Percentiles rank a stretch among this genome's conserved stretches.
phyloP scores from a whole-genome alignment of 306 rosid species.

The Trifolium dubium region DNA sequence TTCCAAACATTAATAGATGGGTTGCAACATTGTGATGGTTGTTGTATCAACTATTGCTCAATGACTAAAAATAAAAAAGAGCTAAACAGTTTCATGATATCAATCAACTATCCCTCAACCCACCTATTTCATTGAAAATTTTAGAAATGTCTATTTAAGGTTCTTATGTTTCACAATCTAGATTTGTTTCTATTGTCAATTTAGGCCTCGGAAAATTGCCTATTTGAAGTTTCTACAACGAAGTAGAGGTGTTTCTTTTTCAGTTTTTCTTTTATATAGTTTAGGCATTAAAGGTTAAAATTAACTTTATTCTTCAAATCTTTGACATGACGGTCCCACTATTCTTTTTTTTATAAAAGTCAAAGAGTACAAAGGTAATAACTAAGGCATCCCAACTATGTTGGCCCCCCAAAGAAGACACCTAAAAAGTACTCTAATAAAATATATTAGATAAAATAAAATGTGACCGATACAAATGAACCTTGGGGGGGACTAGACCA shows the following conservation, averaged over 20 bases:
- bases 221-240: slow-evolving; percentile 2
- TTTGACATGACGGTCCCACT: neutral
- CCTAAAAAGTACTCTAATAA: too few species aligned
- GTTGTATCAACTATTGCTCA: neutral
- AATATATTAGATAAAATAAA: too few species aligned
- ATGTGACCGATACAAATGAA: too few species aligned
- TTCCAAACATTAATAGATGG: neutral
- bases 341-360: slow-evolving; percentile 5
- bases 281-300: slow-evolving; percentile 6
- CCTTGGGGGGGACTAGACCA: too few species aligned
- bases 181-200: slow-evolving; percentile 19
- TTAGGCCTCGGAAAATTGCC: neutral
- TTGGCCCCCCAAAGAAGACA: too few species aligned
- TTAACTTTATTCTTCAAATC: neutral
- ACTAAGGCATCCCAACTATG: too few species aligned
- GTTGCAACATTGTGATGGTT: slow-evolving; percentile 25
- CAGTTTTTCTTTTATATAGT: neutral
- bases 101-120: too few species aligned
- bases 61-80: slow-evolving; percentile 1
- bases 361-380: too few species aligned
- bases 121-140: too few species aligned
- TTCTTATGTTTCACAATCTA: neutral
- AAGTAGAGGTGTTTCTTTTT: slow-evolving; percentile 15
- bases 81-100: neutral
- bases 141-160: too few species aligned